Evolutionary conservation across 2,329 filamentous ascomycete species (phyloP).

Genomic region (Claviceps fusiformis): DNA sequence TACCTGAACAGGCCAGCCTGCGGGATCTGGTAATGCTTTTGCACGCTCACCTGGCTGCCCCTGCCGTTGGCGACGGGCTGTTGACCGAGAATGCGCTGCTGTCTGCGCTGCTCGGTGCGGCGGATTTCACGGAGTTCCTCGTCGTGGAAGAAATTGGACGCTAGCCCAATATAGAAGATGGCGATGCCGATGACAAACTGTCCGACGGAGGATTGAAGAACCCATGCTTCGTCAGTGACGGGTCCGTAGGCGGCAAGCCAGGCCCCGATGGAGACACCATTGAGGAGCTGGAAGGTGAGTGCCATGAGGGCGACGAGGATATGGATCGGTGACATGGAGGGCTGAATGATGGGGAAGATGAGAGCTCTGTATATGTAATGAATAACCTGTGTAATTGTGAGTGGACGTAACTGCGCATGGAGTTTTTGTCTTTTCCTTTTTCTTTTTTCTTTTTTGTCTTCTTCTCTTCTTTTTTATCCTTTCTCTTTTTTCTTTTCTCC

Average conservation of each 20-base stretch:
- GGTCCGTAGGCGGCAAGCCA: slow-evolving; percentile 77
- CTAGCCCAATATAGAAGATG: slow-evolving; percentile 63
- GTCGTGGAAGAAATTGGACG: slow-evolving; percentile 78
- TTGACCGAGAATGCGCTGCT: slow-evolving; percentile 26
- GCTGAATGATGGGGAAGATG: slow-evolving; percentile 67
- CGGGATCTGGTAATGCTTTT: slow-evolving; percentile 81
- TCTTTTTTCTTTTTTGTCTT: background rate
- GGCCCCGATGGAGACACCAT: slow-evolving; percentile 62
- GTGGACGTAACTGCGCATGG: background rate
- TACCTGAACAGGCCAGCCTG: slow-evolving; percentile 69
- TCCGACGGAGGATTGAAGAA: slow-evolving; percentile 20
- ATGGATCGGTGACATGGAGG: slow-evolving; percentile 87
- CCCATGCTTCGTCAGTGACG: slow-evolving; percentile 40
- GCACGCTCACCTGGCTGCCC: slow-evolving; percentile 16
- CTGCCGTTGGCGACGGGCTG: slow-evolving; percentile 19
- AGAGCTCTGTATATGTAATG: slow-evolving; percentile 90
- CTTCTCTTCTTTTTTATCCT: background rate
- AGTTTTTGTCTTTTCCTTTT: background rate
- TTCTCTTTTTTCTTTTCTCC: background rate
- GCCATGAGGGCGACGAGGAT: slow-evolving; percentile 50
- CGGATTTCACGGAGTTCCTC: slow-evolving; percentile 81
- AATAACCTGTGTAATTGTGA: slow-evolving; percentile 37
- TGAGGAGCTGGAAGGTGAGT: slow-evolving; percentile 62
- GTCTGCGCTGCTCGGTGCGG: slow-evolving; percentile 48
- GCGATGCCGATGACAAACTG: slow-evolving; percentile 52